These are phyloP conservation scores for Solanum arcanum DNA, from an alignment of 257 asterid genomes.

Conservation along the genomic window DNA sequence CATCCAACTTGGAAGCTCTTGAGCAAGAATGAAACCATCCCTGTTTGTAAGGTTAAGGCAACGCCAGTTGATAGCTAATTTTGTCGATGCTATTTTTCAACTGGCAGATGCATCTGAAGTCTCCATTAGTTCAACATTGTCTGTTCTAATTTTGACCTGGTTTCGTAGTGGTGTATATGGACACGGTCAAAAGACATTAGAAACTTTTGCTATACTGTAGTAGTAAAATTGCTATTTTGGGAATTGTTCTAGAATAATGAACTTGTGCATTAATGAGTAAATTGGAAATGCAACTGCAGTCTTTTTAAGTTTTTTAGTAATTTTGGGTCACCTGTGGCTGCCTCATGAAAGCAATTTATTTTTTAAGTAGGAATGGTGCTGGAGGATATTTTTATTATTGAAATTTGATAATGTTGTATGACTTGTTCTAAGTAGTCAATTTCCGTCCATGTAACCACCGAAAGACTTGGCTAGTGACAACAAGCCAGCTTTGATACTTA, in stretches of 20 bases:
- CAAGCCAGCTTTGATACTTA: not conserved
- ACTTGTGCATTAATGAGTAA: not conserved
- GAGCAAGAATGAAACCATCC: constrained; percentile 57
- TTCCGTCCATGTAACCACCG: not conserved
- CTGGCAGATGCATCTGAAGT: not conserved
- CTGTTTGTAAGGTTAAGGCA: constrained; percentile 75
- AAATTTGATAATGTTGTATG: not conserved
- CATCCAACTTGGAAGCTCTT: constrained; percentile 82
- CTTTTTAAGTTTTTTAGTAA: not conserved
- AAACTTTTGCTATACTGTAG: not conserved
- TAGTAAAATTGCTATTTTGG: not conserved
- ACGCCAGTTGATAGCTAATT: constrained; percentile 5
- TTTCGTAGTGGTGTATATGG: not conserved
- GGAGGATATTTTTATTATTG: not conserved
- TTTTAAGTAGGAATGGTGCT: not conserved
- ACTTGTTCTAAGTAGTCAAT: not conserved
- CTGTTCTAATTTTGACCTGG: not conserved
- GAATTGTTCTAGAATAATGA: not conserved
- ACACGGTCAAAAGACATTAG: not conserved
- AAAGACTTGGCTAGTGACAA: not conserved
- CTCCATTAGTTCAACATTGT: not conserved
- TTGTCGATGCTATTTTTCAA: not conserved
- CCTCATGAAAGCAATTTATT: not conserved
- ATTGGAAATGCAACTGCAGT: not conserved
- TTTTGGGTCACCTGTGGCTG: not conserved